Base-by-base conservation (phyloP, 805 yeast species). In the Debaryomyces castellii region DNA sequence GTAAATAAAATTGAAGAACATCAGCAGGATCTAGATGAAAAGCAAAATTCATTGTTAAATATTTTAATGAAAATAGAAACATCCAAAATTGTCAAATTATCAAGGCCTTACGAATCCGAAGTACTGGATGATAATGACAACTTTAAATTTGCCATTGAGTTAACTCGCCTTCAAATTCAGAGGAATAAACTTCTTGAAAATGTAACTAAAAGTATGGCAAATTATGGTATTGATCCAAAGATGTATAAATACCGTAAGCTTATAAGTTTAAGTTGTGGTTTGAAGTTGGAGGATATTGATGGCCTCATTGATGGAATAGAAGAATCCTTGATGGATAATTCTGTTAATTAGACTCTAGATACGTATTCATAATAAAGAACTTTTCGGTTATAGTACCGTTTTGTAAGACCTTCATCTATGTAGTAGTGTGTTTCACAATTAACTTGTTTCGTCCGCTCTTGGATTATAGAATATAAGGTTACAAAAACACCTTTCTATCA, bases 231-330 rank as follows among this genome's bases (percentile, higher is more conserved):
- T 50, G 81, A 77, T 45, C 67, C 72, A 20, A 81, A 77, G 53
- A 82, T 85, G 66, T 80, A 79, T 56, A 89, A 89, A 60, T 86
- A 92, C 69, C 76, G 96, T 51, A 82, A 82, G 57, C 73, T 92
- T 49, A 83, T 94, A 36, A 80, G 92, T 20, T 69, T 82, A 39
- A 80, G 89, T 40, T 87, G 95, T 60, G 96, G 89, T 2, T 74
- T 89, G 44, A 80, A 83, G 41, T 76, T 83, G 17, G 95, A 88
- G 48, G 94, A 87, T 49, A 84, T 92, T 47, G 89, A 84, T 58
- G 85, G 87, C 24, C 74, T 89, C 47, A 73, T 92, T 41, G 92
- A 87, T 52, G 97, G 92, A 17, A 87, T 92, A 36, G 89, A 63
- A 44, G 69, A 63, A 43, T 60, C 65, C 45, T 53, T 63, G 46